Evolutionary conservation across 345 rosid species (phyloP).

Genomic region (Moricandia arvensis): DNA sequence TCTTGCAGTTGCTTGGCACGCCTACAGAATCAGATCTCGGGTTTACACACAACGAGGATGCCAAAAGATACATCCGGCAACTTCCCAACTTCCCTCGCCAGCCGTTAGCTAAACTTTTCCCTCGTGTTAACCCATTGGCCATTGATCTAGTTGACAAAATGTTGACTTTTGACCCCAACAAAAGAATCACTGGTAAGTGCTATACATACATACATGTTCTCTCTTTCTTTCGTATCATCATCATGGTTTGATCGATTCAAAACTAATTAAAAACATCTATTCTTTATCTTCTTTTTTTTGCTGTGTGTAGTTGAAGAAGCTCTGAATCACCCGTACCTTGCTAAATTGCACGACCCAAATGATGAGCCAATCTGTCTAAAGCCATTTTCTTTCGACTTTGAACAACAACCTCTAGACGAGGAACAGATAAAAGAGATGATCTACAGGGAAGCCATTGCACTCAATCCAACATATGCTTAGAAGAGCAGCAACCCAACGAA

Average conservation of each 20-base stretch:
- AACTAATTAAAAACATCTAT: background rate
- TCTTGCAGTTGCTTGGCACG: constrained; percentile 84
- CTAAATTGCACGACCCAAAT: constrained; percentile 71
- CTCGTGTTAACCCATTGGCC: constrained; percentile 77
- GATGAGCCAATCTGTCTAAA: constrained; percentile 85
- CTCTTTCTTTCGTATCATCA: background rate
- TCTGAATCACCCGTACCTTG: constrained; percentile 81
- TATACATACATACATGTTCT: background rate
- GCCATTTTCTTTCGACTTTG: constrained; percentile 85
- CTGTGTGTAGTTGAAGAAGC: constrained; percentile 81
- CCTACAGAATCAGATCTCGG: constrained; percentile 88
- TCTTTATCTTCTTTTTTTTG: background rate
- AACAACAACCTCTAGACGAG: constrained; percentile 74
- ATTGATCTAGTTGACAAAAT: constrained; percentile 83
- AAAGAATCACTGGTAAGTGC: constrained; percentile 84
- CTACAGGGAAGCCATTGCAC: constrained; percentile 68
- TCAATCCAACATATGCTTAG: constrained; percentile 71
- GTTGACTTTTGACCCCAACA: constrained; percentile 90
- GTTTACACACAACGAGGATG: constrained; percentile 83
- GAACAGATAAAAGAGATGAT: constrained; percentile 93
- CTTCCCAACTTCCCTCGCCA: constrained; percentile 71
- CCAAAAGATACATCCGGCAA: constrained; percentile 77
- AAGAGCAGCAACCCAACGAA: constrained; percentile 1
- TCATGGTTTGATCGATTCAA: background rate
- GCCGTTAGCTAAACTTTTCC: constrained; percentile 56